A percentile compares a stretch with the other conserved stretches of the same genome.
Conservation (phyloP, 352 stramenopile genomes). For the Phytophthora crassamura region DNA sequence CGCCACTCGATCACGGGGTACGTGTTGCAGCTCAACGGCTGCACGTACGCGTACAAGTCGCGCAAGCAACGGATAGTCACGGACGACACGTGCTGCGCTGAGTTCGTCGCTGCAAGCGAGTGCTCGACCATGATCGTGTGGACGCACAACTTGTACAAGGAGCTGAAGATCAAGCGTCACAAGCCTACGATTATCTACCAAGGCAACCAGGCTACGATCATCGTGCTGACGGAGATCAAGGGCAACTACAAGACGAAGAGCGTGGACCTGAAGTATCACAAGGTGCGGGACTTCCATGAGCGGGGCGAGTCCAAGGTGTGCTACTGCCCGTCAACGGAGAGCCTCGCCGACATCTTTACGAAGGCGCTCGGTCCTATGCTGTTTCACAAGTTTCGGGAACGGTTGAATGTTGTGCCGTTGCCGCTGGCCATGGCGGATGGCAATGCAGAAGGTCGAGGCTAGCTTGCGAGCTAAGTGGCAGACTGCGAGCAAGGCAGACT, state of each 20-base stretch:
- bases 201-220: too few relatives aligned
- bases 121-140: neutral
- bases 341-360: slow-evolving; percentile 9
- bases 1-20: too few relatives aligned
- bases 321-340: slow-evolving; percentile 4
- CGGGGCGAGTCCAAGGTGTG: neutral
- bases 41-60: too few relatives aligned
- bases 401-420: slow-evolving; percentile 6
- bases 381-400: slow-evolving; percentile 6
- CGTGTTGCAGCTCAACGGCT: too few relatives aligned
- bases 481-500: neutral
- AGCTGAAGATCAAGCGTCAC: neutral
- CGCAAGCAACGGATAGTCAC: too few relatives aligned
- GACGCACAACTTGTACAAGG: neutral
- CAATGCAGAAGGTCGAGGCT: neutral
- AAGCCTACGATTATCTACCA: too few relatives aligned
- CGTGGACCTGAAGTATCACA: slow-evolving; percentile 3
- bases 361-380: slow-evolving; percentile 4
- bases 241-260: too few relatives aligned
- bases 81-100: neutral
- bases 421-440: neutral
- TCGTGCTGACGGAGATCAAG: too few relatives aligned
- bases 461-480: slow-evolving; percentile 2
- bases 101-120: neutral
- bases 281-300: neutral